These are phyloP conservation scores for Penicillium italicum DNA, from an alignment of 2,329 filamentous ascomycete species.

Conservation along the genomic window DNA sequence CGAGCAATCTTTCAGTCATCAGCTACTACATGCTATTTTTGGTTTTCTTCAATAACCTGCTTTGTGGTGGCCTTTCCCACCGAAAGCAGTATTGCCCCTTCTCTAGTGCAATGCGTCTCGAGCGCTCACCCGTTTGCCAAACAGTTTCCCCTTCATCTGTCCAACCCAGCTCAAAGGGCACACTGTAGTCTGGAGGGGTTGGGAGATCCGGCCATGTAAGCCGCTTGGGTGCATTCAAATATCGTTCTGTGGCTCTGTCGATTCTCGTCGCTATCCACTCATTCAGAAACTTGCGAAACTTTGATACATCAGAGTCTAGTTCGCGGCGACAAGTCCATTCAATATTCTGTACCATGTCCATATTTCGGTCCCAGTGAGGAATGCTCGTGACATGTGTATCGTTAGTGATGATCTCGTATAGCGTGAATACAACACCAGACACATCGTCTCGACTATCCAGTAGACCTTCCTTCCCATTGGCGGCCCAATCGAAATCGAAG, in stretches of 20 bases:
- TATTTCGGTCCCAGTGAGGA: too few species aligned
- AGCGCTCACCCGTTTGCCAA: constrained; percentile 10
- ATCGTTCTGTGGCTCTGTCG: neutral
- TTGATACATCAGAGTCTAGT: constrained; percentile 19
- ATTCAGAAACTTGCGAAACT: constrained; percentile 19
- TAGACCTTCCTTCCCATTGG: constrained; percentile 13
- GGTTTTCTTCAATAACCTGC: neutral
- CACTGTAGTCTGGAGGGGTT: too few species aligned
- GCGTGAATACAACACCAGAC: constrained; percentile 22
- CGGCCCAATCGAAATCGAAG: constrained; percentile 26
- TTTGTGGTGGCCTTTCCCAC: constrained; percentile 17
- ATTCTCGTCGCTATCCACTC: constrained; percentile 14
- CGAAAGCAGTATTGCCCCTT: constrained; percentile 19
- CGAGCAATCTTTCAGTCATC: neutral
- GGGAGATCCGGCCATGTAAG: too few species aligned
- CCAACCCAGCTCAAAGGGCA: too few species aligned
- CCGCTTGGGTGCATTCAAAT: too few species aligned
- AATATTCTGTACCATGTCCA: constrained; percentile 5
- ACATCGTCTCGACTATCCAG: constrained; percentile 24
- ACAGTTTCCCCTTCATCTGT: constrained; percentile 8
- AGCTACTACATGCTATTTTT: neutral
- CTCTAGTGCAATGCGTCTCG: constrained; percentile 12
- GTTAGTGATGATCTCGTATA: constrained; percentile 29
- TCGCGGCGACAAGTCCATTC: constrained; percentile 17
- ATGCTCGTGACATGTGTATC: neutral